Base-by-base conservation (phyloP, 495 filamentous ascomycete genomes). In the Xanthoparmelia taractica region DNA sequence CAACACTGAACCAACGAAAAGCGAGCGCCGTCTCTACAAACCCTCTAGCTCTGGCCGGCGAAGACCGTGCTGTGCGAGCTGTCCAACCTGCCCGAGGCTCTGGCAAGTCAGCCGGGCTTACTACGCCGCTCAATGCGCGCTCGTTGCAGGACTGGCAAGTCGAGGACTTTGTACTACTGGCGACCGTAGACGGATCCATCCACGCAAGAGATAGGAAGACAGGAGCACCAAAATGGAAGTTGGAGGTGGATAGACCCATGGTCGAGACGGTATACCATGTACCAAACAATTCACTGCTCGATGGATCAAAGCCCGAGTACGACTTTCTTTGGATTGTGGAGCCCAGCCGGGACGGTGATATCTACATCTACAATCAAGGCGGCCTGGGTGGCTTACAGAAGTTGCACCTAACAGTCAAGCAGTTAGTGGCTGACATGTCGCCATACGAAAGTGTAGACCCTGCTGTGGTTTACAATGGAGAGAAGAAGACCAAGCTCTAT, bases 101-200 rank as follows among this genome's bases (percentile, higher is more conserved):
- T 77, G 78, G 74, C 66, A 74, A 77, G 20, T 79, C 79, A 72
- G 85, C 84, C 74, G 90, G 87, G 74, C 82, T 92, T 73, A 82
- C 87, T 78, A 84, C 88, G 84, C 87, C 85, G 83, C 85, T 84
- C 72, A 77, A 84, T 84, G 92, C 92, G 91, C 92, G 92, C 84
- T 92, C 86, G 76, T 76, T 97, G 82, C 87, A 95, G 83, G 94
- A 97, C 73, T 97, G 92, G 92, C 90, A 96, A 85, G 92, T 96
- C 77, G 93, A 97, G 88, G 92, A 97, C 79, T 95, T 97, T 85
- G 89, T 97, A 74, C 88, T 98, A 79, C 79, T 98, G 87, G 92
- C 95, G 88, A 97, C 95, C 83, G 88, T 98, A 80, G 91, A 97
- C 80, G 94, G 94, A 79, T 89, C 88, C 65, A 84, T 98, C 73